These are phyloP conservation scores for Alternaria infectoria DNA, from an alignment of 2,329 filamentous ascomycete species.

Conservation along the genomic window DNA sequence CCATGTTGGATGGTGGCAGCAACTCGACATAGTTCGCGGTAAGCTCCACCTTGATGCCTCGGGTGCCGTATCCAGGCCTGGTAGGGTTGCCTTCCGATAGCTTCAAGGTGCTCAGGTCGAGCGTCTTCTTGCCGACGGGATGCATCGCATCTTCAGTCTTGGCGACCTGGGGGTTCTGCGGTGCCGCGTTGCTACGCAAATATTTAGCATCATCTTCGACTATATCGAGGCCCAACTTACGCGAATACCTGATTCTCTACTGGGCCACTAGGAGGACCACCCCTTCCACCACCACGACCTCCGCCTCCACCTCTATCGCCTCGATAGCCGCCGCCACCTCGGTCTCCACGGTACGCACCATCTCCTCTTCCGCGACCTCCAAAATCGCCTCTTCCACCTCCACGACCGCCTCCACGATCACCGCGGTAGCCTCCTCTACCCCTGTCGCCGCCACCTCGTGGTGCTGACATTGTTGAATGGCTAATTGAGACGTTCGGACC, in stretches of 20 bases:
- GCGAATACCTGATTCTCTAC: too few relatives aligned
- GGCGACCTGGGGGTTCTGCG: too few relatives aligned
- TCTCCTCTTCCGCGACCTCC: conserved; percentile 4
- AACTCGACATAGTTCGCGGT: conserved; percentile 29
- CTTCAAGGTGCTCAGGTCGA: conserved; percentile 11
- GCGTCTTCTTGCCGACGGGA: conserved; percentile 13
- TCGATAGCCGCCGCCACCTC: neutral
- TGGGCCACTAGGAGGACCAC: too few relatives aligned
- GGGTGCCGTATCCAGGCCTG: conserved; percentile 25
- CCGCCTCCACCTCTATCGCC: neutral
- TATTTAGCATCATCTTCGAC: too few relatives aligned
- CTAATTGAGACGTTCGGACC: neutral
- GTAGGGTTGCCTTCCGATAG: conserved; percentile 13
- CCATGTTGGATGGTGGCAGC: conserved; percentile 15
- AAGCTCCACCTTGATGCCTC: conserved; percentile 19
- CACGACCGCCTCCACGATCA: neutral
- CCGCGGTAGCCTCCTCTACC: neutral
- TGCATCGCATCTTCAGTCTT: neutral
- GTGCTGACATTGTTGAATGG: conserved; percentile 10
- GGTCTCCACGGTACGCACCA: neutral
- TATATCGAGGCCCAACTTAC: too few relatives aligned
- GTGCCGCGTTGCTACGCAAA: too few relatives aligned
- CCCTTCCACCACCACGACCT: too few relatives aligned
- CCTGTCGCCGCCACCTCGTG: conserved; percentile 4
- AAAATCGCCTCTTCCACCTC: neutral